A percentile compares a stretch with the other conserved stretches of the same genome.
phyloP scores from a whole-genome alignment of 495 filamentous ascomycete genomes.

The Acidomyces sp. region DNA sequence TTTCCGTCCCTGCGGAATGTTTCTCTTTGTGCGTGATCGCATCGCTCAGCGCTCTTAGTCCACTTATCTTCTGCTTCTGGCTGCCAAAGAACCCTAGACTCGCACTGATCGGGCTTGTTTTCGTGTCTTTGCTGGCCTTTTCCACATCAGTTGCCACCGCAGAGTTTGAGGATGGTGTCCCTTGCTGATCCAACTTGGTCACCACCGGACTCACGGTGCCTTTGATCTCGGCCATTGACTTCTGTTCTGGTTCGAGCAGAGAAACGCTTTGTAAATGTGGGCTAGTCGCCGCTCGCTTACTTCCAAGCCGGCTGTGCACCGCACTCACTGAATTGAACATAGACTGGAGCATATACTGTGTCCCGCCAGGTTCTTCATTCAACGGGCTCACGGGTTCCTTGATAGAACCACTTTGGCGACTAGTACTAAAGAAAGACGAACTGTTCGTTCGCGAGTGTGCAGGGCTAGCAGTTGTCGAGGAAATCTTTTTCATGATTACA shows the following conservation, averaged over 20 bases:
- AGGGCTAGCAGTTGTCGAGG: slow-evolving; percentile 12
- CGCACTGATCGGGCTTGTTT: slow-evolving; percentile 5
- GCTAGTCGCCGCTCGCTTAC: slow-evolving; percentile 9
- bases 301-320: slow-evolving; percentile 6
- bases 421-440: slow-evolving; percentile 19
- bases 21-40: slow-evolving; percentile 53
- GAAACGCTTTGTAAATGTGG: slow-evolving; percentile 4
- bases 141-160: slow-evolving; percentile 18
- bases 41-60: slow-evolving; percentile 71
- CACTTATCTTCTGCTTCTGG: slow-evolving; percentile 30
- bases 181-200: slow-evolving; percentile 49
- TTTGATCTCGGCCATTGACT: neutral
- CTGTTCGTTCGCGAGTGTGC: slow-evolving; percentile 25
- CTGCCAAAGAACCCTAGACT: slow-evolving; percentile 21
- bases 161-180: slow-evolving; percentile 32
- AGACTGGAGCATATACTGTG: neutral
- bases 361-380: neutral
- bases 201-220: slow-evolving; percentile 28
- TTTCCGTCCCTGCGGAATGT: neutral
- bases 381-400: neutral
- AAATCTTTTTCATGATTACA: slow-evolving; percentile 7
- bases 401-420: slow-evolving; percentile 6
- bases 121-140: neutral
- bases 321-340: slow-evolving; percentile 6
- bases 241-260: too few species aligned